Percentiles rank a stretch among this genome's conserved stretches.
These are phyloP conservation scores for Stachybotrys chlorohalonatus DNA, from an alignment of 2,329 filamentous ascomycete genomes.

Conservation along the genomic window DNA sequence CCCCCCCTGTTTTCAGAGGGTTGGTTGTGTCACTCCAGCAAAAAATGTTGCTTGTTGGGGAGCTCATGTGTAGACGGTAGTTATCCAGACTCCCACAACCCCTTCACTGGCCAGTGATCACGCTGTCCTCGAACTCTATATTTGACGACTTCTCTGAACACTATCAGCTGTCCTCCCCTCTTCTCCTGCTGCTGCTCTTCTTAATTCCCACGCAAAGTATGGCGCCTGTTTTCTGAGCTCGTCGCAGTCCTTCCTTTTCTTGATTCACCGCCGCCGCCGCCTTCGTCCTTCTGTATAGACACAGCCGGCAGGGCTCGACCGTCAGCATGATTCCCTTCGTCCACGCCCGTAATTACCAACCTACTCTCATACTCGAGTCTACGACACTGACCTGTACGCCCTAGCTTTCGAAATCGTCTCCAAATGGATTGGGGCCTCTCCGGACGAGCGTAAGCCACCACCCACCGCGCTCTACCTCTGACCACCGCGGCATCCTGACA, in stretches of 20 bases:
- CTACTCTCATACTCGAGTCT: neutral
- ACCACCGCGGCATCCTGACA: neutral
- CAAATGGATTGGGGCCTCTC: conserved; percentile 20
- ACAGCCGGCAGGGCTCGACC: neutral
- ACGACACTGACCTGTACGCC: neutral
- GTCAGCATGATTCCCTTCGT: conserved; percentile 10
- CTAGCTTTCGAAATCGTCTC: conserved; percentile 26
- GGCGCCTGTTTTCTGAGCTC: neutral
- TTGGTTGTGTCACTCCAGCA: no score
- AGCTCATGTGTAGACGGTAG: no score
- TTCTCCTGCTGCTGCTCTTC: neutral
- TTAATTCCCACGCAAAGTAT: neutral
- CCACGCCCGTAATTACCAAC: conserved; percentile 9
- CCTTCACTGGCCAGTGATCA: no score
- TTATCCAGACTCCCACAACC: no score
- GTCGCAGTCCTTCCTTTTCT: neutral
- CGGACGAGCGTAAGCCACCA: conserved; percentile 26
- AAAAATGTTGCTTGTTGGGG: no score
- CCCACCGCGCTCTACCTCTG: neutral
- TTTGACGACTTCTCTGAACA: no score
- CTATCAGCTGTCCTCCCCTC: neutral
- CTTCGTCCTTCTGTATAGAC: neutral
- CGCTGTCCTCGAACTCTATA: no score
- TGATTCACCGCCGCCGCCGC: no score
- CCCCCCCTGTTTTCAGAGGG: no score